Base-by-base conservation (phyloP, 73 alveolate species). In the Chromera velia region DNA sequence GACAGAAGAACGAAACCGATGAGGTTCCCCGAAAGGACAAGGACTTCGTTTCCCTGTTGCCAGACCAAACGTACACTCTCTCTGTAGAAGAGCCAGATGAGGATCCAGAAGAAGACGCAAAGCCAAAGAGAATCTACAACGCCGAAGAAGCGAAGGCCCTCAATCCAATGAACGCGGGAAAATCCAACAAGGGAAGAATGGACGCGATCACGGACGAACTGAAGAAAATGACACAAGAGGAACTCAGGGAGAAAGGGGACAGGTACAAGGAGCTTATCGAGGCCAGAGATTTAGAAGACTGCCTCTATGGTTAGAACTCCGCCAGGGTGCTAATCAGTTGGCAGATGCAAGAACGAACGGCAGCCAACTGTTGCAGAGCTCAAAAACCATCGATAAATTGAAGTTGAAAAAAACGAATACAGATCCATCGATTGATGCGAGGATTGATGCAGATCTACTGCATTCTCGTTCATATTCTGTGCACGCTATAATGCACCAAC, bases 201-300 rank as follows among this genome's bases (percentile, higher is more conserved):
- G 77, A 30, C 34, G 63, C 31, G 32, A 1, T 82, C 27, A 67
- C 89, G 1, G 62, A 46, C 0, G 89, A 82, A 34, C 76, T 82
- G 30, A 72, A 82, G 71, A 81, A 75, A 62, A 82, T 82, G 89
- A 62, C 71, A 24, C 70, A 64, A 7, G 81, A 75, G 28, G 89
- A 82, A 29, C 28, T 82, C 24, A 31, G 70, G 6, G 70, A 82
- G 47, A 82, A 82, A 29, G 89, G 89, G n/a, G 85, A 70, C 30
- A 82, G 66, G 55, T 82, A 28, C 49, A 82, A 73, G 63, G 86
- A 82, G n/a, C 67, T 82, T 24, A 34, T 82, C 9, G 89, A 82
- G 40, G 89, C 89, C 28, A 74, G 89, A 75, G 89, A 82, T 33
- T 65, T 82, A 32, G 89, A 82, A 32, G 89, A 82, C 75, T 74